A percentile compares a stretch with the other conserved stretches of the same genome.
phyloP scores from a whole-genome alignment of 345 rosid genomes.

The Pugionium dolabratum region DNA sequence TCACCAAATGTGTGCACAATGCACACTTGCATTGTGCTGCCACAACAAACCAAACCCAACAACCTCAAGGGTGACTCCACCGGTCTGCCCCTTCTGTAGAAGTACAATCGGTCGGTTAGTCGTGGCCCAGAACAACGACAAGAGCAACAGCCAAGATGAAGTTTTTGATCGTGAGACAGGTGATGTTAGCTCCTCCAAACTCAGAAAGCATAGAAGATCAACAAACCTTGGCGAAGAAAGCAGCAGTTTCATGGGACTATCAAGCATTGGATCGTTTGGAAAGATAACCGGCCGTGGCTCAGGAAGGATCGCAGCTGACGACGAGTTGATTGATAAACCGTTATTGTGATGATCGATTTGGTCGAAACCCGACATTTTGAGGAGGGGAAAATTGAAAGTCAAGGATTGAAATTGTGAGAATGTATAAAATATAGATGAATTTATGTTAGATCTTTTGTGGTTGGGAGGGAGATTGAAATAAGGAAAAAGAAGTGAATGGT shows the following conservation, averaged over 20 bases:
- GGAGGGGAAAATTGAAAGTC: not conserved
- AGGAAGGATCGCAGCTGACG: conserved; percentile 69
- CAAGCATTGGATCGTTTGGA: conserved; percentile 63
- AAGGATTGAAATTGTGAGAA: conserved; percentile 28
- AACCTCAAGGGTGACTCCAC: too few relatives aligned
- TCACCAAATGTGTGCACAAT: too few relatives aligned
- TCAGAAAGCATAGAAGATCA: too few relatives aligned
- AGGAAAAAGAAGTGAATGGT: conserved; percentile 21
- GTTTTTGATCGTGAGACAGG: conserved; percentile 49
- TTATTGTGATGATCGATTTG: conserved; percentile 27
- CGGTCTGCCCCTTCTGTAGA: too few relatives aligned
- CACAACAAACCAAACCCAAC: too few relatives aligned
- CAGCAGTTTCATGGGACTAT: conserved; percentile 88
- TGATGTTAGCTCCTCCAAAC: too few relatives aligned
- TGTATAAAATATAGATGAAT: conserved; percentile 39
- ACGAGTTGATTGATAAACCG: conserved; percentile 61
- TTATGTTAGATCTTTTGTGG: conserved; percentile 32
- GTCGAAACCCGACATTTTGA: too few relatives aligned
- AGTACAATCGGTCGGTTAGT: too few relatives aligned
- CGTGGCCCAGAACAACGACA: too few relatives aligned
- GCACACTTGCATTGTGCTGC: too few relatives aligned
- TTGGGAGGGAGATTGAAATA: conserved; percentile 34
- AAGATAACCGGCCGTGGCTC: too few relatives aligned
- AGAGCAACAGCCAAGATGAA: conserved; percentile 45
- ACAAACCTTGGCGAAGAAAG: conserved; percentile 83